A percentile compares a stretch with the other conserved stretches of the same genome.
Conservation (phyloP, 352 stramenopile species). For the Pythium chondricola region DNA sequence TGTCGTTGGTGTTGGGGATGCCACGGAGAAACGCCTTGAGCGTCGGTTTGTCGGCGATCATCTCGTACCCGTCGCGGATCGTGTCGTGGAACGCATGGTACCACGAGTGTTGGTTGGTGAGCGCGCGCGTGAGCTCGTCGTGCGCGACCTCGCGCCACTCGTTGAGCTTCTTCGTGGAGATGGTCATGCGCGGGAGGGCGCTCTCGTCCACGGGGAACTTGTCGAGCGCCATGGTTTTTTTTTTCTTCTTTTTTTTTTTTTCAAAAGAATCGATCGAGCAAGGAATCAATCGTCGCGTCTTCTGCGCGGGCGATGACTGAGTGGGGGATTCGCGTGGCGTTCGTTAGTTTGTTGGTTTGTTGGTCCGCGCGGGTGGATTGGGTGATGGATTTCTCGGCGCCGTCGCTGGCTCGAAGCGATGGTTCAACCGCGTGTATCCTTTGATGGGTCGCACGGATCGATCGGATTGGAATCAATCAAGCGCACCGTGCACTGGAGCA, state of each 20-base stretch:
- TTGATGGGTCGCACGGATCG: too few relatives aligned
- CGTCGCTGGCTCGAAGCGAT: not conserved
- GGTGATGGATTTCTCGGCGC: not conserved
- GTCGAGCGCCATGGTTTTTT: conserved; percentile 13
- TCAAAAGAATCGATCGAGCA: not conserved
- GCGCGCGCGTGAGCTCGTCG: conserved; percentile 26
- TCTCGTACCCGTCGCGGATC: conserved; percentile 23
- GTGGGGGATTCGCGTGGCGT: too few relatives aligned
- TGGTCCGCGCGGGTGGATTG: too few relatives aligned
- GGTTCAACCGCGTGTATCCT: not conserved
- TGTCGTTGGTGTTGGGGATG: conserved; percentile 23
- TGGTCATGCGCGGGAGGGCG: conserved; percentile 23
- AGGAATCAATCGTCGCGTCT: too few relatives aligned
- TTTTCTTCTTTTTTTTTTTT: too few relatives aligned
- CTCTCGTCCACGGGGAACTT: conserved; percentile 23
- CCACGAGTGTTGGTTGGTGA: conserved; percentile 32
- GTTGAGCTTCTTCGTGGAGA: conserved; percentile 13
- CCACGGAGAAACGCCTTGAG: conserved; percentile 25
- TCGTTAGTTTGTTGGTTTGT: too few relatives aligned
- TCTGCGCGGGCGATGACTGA: too few relatives aligned
- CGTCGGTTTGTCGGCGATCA: conserved; percentile 23
- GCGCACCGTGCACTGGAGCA: too few relatives aligned
- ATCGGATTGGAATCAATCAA: too few relatives aligned
- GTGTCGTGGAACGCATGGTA: conserved; percentile 32
- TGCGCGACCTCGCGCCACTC: conserved; percentile 26